Evolutionary conservation across 768 basidiomycete genomes (phyloP).

Genomic region (Coprinopsis strossmayeri): DNA sequence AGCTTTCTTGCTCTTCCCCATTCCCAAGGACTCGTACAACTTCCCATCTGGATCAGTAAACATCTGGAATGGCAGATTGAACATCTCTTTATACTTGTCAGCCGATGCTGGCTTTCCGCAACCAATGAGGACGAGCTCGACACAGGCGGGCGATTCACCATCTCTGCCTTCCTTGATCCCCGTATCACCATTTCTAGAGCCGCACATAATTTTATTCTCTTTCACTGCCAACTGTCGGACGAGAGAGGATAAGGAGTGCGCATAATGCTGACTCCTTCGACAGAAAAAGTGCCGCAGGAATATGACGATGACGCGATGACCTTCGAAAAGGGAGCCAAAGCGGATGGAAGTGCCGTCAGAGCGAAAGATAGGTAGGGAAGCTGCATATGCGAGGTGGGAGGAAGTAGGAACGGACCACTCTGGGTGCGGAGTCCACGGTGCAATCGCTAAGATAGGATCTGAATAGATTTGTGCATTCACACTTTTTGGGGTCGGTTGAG

Average conservation of each 20-base stretch:
- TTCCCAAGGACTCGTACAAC: constrained; percentile 71
- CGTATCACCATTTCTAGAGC: constrained; percentile 15
- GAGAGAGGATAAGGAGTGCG: constrained; percentile 52
- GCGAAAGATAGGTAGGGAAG: constrained; percentile 55
- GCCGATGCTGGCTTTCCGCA: constrained; percentile 77
- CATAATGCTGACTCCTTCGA: constrained; percentile 82
- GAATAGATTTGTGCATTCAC: constrained; percentile 3
- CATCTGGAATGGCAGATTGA: constrained; percentile 62
- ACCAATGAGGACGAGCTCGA: constrained; percentile 68
- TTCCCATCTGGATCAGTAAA: constrained; percentile 73
- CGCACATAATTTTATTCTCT: constrained; percentile 25
- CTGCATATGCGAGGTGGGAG: constrained; percentile 54
- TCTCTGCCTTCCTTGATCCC: constrained; percentile 11
- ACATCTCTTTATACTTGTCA: constrained; percentile 71
- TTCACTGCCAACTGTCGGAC: constrained; percentile 23
- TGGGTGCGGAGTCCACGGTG: constrained; percentile 17
- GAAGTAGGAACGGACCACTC: constrained; percentile 47
- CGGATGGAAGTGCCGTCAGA: constrained; percentile 58
- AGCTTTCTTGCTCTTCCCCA: constrained; percentile 11
- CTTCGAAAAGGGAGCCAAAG: constrained; percentile 62
- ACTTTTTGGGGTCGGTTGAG: constrained; percentile 3
- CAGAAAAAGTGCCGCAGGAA: constrained; percentile 93
- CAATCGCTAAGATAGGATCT: background rate
- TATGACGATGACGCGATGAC: constrained; percentile 57
- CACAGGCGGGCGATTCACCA: constrained; percentile 19